These are phyloP conservation scores for Lineolata rhizophorae DNA, from an alignment of 495 filamentous ascomycete genomes.

Conservation along the genomic window DNA sequence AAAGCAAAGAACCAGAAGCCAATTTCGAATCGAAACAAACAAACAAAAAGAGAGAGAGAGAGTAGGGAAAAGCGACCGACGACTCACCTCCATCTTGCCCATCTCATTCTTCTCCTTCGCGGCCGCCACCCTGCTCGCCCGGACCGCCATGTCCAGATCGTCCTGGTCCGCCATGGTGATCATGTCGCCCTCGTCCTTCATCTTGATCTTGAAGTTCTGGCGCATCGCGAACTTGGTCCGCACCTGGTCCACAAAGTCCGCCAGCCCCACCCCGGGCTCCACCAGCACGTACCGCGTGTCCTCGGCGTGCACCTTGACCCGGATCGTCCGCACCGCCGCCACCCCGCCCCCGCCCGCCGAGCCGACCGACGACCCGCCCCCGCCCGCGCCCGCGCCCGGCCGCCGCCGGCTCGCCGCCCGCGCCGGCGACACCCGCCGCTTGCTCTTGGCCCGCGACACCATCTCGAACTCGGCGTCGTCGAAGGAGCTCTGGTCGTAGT, in stretches of 20 bases:
- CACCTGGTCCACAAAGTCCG: conserved; percentile 53
- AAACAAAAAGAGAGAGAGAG: too few species aligned
- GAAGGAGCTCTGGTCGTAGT: conserved; percentile 36
- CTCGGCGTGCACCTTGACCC: conserved; percentile 76
- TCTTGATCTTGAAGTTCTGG: conserved; percentile 56
- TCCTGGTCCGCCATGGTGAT: conserved; percentile 95
- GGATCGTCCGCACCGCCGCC: conserved; percentile 34
- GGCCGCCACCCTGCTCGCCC: conserved; percentile 40
- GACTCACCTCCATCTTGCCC: conserved; percentile 95
- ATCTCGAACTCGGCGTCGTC: conserved; percentile 73
- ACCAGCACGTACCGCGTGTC: conserved; percentile 94
- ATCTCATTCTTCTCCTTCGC: conserved; percentile 55
- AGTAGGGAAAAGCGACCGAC: conserved; percentile 19
- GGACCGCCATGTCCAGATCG: conserved; percentile 72
- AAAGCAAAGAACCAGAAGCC: conserved; percentile 9
- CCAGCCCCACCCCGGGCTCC: conserved; percentile 43
- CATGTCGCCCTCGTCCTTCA: conserved; percentile 79
- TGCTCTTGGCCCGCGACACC: conserved; percentile 21
- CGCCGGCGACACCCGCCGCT: conserved; percentile 9
- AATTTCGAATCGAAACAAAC: not conserved
- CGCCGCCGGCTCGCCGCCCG: too few species aligned
- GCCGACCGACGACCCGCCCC: too few species aligned
- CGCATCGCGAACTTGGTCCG: conserved; percentile 64
- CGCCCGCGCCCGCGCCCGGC: too few species aligned
- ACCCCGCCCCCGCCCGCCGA: too few species aligned